These are phyloP conservation scores for Elongisporangium senticosum DNA, from an alignment of 352 stramenopile species.

Conservation along the genomic window DNA sequence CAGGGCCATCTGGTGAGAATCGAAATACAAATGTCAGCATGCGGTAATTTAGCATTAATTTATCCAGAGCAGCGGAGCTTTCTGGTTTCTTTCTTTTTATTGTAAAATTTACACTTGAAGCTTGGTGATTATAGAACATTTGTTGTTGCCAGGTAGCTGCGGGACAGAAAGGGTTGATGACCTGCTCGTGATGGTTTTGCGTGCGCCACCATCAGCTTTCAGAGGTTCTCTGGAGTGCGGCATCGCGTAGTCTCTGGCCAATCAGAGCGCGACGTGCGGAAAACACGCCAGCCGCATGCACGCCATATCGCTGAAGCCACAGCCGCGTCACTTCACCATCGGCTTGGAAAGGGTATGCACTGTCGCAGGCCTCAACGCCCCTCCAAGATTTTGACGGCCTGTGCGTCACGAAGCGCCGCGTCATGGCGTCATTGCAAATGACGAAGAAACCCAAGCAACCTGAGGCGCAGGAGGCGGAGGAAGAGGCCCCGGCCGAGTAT, in stretches of 20 bases:
- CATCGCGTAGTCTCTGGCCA: background rate
- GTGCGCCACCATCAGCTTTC: background rate
- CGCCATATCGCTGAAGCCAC: background rate
- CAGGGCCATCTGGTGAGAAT: background rate
- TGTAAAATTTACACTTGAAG: background rate
- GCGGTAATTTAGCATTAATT: background rate
- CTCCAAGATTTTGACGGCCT: constrained; percentile 17
- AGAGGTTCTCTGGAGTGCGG: background rate
- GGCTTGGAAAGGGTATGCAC: constrained; percentile 1
- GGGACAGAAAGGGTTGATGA: background rate
- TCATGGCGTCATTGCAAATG: constrained; percentile 4
- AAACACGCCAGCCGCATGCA: background rate
- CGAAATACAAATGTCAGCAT: constrained; percentile 1
- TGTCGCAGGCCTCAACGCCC: constrained; percentile 2
- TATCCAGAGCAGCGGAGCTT: background rate
- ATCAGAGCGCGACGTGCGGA: background rate
- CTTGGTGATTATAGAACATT: background rate
- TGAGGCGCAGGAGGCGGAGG: constrained; percentile 5
- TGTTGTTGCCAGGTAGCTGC: background rate
- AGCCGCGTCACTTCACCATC: background rate
- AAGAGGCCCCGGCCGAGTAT: constrained; percentile 15
- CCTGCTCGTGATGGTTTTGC: background rate
- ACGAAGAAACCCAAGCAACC: constrained; percentile 4
- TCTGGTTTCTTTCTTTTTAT: background rate
- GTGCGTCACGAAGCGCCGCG: background rate